phyloP scores from a whole-genome alignment of 2,329 filamentous ascomycete genomes.

The Botrytis fragariae region DNA sequence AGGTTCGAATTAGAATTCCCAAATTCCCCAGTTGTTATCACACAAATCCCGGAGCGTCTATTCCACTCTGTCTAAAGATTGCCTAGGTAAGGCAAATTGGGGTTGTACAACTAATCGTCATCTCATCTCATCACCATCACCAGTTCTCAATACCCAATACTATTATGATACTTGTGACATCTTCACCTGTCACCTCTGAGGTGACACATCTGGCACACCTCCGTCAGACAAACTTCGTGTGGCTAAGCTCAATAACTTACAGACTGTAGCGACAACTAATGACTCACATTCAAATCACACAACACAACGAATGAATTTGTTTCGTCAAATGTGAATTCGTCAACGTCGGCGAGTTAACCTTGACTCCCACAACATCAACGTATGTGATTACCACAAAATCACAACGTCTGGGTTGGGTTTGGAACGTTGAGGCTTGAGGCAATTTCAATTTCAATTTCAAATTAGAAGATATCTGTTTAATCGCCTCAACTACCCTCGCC shows the following conservation, averaged over 20 bases:
- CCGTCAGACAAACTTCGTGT: not conserved
- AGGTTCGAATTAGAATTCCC: not conserved
- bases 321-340: not conserved
- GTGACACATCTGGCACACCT: not conserved
- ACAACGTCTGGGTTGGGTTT: not conserved
- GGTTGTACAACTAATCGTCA: not conserved
- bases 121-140: constrained; percentile 10
- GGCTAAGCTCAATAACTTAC: not conserved
- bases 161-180: not conserved
- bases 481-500: not conserved
- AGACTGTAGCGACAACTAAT: not conserved
- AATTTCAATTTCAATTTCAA: not conserved
- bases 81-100: not conserved
- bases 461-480: not conserved
- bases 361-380: not conserved
- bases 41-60: not conserved
- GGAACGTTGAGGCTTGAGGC: not conserved
- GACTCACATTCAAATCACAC: constrained; percentile 1
- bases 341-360: not conserved
- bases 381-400: not conserved
- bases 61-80: not conserved
- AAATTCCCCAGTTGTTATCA: not conserved
- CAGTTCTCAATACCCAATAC: not conserved
- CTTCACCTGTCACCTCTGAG: not conserved
- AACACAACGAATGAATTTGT: not conserved